These are phyloP conservation scores for Phaffia tasmanica DNA, from an alignment of 768 basidiomycete species.

Conservation along the genomic window DNA sequence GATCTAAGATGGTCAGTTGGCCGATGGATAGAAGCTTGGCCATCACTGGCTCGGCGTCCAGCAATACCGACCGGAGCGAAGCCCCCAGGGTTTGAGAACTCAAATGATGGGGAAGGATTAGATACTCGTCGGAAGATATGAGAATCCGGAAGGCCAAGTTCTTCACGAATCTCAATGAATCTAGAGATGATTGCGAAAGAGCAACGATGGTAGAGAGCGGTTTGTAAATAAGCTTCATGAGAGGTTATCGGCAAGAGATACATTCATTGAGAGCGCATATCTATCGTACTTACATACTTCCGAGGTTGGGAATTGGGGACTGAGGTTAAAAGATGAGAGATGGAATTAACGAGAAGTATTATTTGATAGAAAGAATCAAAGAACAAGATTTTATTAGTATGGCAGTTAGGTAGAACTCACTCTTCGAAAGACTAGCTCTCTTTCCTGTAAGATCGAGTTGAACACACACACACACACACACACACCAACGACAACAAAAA, in stretches of 20 bases:
- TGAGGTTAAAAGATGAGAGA: not conserved
- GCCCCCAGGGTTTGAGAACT: not conserved
- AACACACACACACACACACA: too few species aligned
- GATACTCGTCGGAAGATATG: not conserved
- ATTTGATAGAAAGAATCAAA: too few species aligned
- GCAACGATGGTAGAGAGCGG: too few species aligned
- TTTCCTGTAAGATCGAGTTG: too few species aligned
- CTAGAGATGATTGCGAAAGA: not conserved
- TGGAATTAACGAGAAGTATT: too few species aligned
- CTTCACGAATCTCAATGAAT: slow-evolving; percentile 7
- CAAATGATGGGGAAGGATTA: not conserved
- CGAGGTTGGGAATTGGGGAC: slow-evolving; percentile 13
- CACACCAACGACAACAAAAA: too few species aligned
- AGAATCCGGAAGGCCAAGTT: slow-evolving; percentile 5
- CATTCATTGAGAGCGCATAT: not conserved
- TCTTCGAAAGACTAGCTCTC: too few species aligned
- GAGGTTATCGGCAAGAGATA: not conserved
- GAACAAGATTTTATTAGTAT: too few species aligned
- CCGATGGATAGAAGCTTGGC: too few species aligned
- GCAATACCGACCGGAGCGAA: not conserved
- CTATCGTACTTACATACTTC: not conserved
- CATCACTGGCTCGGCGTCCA: not conserved
- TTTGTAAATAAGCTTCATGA: too few species aligned
- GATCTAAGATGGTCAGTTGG: not conserved
- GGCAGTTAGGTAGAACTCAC: too few species aligned